Evolutionary conservation across 805 yeast species (phyloP).

Genomic region (Pichia cephalocereana): DNA sequence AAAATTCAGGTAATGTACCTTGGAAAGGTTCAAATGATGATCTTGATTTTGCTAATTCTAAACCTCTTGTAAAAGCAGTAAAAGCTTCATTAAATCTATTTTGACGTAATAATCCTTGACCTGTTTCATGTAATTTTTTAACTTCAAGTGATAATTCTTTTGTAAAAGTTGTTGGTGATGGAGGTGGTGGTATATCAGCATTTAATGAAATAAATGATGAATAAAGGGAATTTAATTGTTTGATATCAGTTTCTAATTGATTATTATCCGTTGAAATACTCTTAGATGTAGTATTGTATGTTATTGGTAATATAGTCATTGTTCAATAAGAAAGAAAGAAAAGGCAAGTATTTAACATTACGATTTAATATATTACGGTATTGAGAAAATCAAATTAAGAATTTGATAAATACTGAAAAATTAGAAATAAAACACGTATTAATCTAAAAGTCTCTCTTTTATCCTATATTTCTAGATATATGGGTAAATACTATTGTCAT

Average conservation of each 20-base stretch:
- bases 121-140: slow-evolving; percentile 56
- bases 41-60: slow-evolving; percentile 60
- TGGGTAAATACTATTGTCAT: slow-evolving; percentile 76
- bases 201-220: slow-evolving; percentile 36
- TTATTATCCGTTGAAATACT: slow-evolving; percentile 16
- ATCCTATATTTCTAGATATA: no score
- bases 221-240: slow-evolving; percentile 27
- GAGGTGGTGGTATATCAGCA: slow-evolving; percentile 42
- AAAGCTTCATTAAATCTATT: slow-evolving; percentile 50
- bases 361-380: no score
- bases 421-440: no score
- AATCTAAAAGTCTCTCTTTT: no score
- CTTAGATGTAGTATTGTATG: slow-evolving; percentile 24
- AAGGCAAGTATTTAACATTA: no score
- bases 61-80: slow-evolving; percentile 54
- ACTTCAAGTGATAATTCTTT: slow-evolving; percentile 48
- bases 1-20: slow-evolving; percentile 58
- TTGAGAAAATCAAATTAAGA: no score
- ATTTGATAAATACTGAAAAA: no score
- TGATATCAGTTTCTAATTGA: slow-evolving; percentile 22
- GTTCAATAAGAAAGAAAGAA: no score
- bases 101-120: slow-evolving; percentile 46
- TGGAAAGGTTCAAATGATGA: slow-evolving; percentile 69
- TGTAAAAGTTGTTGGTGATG: slow-evolving; percentile 49
- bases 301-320: slow-evolving; percentile 18